Conservation (phyloP, 1,284 basidiomycete genomes). For the Cutaneotrichosporon sp. region DNA sequence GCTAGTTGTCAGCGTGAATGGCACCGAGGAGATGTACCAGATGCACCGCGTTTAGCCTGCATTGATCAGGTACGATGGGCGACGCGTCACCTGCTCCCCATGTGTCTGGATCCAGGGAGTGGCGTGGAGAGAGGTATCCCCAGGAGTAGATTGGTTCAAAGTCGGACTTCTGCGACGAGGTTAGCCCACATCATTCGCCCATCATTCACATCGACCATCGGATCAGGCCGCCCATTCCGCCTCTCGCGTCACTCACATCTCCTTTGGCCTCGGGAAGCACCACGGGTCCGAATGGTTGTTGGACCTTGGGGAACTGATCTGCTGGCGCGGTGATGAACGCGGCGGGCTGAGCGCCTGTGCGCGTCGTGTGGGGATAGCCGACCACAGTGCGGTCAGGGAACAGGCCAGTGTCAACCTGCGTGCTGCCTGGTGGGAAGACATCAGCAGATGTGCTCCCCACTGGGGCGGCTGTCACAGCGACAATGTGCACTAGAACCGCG, state of each 20-base stretch:
- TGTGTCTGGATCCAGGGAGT: slow-evolving; percentile 60
- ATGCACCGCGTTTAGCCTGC: slow-evolving; percentile 66
- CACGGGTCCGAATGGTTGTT: slow-evolving; percentile 49
- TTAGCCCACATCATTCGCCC: too few relatives aligned
- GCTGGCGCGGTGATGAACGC: slow-evolving; percentile 53
- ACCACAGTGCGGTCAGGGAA: slow-evolving; percentile 53
- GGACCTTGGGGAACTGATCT: slow-evolving; percentile 46
- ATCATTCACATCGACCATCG: too few relatives aligned
- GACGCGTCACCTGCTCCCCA: slow-evolving; percentile 68
- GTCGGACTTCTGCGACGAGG: slow-evolving; percentile 1
- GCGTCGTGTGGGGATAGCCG: slow-evolving; percentile 53
- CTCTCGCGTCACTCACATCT: too few relatives aligned
- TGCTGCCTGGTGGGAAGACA: slow-evolving; percentile 31
- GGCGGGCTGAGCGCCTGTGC: slow-evolving; percentile 54
- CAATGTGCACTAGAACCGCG: background rate
- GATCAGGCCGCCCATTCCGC: too few relatives aligned
- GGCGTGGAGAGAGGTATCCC: slow-evolving; percentile 83
- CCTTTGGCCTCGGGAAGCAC: slow-evolving; percentile 45
- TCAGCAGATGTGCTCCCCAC: slow-evolving; percentile 32
- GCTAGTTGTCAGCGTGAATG: slow-evolving; percentile 37
- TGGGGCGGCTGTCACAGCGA: background rate
- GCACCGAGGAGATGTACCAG: background rate
- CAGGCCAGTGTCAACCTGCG: slow-evolving; percentile 29
- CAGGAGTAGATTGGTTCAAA: slow-evolving; percentile 67
- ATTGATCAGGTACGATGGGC: slow-evolving; percentile 63